A percentile compares a stretch with the other conserved stretches of the same genome.
Conservation (phyloP, 2,329 filamentous ascomycete species). For the Aspergillus sp. region DNA sequence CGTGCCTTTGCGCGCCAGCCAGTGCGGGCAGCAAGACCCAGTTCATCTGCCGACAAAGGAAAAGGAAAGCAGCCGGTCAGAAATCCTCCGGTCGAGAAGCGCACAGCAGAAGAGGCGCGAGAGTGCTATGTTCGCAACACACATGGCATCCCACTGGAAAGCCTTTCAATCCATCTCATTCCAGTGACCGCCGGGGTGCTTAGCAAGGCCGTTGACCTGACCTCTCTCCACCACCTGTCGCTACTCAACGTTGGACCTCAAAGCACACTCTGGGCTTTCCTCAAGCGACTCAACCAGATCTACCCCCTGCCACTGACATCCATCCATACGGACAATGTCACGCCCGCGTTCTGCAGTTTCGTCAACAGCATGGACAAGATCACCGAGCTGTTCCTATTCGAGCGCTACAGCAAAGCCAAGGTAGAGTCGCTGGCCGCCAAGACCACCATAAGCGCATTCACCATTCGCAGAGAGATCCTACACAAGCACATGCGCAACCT, state of each 20-base stretch:
- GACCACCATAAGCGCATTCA: slow-evolving; percentile 54
- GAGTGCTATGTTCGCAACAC: slow-evolving; percentile 59
- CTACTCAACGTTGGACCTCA: slow-evolving; percentile 67
- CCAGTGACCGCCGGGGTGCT: slow-evolving; percentile 63
- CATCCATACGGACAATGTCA: slow-evolving; percentile 67
- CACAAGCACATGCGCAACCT: slow-evolving; percentile 60
- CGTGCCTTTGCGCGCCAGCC: background rate
- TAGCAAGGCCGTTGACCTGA: slow-evolving; percentile 58
- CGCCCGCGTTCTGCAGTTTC: slow-evolving; percentile 47
- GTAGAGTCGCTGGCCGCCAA: slow-evolving; percentile 57
- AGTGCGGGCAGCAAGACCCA: background rate
- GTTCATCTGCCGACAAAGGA: background rate
- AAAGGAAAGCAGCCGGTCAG: background rate
- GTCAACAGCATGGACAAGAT: slow-evolving; percentile 57
- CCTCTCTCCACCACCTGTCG: slow-evolving; percentile 59
- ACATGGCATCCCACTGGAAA: slow-evolving; percentile 59
- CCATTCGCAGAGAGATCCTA: slow-evolving; percentile 60
- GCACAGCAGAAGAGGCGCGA: slow-evolving; percentile 8
- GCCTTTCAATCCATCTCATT: slow-evolving; percentile 60
- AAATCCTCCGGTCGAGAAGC: background rate
- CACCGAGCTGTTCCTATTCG: slow-evolving; percentile 62
- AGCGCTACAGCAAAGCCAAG: slow-evolving; percentile 55
- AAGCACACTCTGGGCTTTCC: slow-evolving; percentile 59
- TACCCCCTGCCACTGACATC: slow-evolving; percentile 56
- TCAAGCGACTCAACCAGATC: slow-evolving; percentile 57